Evolutionary conservation across 129 eudicot genomes (phyloP), one percentile per base, ranked within the genome.

Genomic region (Silybum marianum): DNA sequence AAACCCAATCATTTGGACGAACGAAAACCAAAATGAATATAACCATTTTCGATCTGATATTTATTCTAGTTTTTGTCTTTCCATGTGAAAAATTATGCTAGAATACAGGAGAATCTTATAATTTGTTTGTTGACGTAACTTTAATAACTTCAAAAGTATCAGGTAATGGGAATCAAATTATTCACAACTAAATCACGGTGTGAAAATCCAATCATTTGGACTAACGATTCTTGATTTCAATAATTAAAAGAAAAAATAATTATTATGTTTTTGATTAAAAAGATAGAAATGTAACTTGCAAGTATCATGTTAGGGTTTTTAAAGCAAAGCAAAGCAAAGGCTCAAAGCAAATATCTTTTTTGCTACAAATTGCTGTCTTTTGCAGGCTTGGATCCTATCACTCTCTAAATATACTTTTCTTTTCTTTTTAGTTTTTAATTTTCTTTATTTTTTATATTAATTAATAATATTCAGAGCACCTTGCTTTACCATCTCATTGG

Each of bases 261-360:
- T 75, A 11, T 48, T 76, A 63, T 76, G 40, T 32, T 28, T 28
- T 38, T 68, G 9, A 82, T 77, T 26, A 65, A 40, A 77, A 72
- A 83, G 82, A 14, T 83, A 6, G 86, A 77, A 74, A 79, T 72
- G 83, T 83, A 83, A 72, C 86, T 83, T 83, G 86, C 75, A 83
- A 83, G 86, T 14, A 78, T 78, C 86, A 78, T 78, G 83, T 24
- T 78, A 63, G 23, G 82, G 83, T 66, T 63, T 14, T 48, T 40
- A 78, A 83, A 83, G 86, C 86, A 78, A 83, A 83, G 86, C 86
- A 77, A 83, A 83, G 51, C 86, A 40, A 71, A 83, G 83, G 78
- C 77, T 60, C 69, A 83, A 83, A 83, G 86, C 78, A 83, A 83
- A 36, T 73, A 83, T 83, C 79, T 83, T 83, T 44, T 78, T 78